Percentiles rank a stretch among this genome's conserved stretches.
phyloP scores from a whole-genome alignment of 2,329 filamentous ascomycete species.

The Leptographium lundbergii region DNA sequence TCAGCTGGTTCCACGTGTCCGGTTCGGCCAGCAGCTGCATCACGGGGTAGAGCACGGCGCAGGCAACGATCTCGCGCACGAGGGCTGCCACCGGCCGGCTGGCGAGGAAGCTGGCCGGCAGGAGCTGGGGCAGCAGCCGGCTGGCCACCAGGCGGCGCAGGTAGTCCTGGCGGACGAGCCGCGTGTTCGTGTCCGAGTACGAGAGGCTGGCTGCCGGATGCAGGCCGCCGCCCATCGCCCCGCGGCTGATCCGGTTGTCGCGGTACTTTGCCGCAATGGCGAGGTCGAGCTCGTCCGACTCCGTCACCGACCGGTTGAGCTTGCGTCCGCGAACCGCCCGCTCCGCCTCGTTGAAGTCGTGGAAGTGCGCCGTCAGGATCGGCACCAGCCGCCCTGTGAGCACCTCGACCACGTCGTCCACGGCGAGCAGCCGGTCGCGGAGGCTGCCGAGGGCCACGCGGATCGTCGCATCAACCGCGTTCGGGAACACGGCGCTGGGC shows the following conservation, averaged over 20 bases:
- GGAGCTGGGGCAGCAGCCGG: slow-evolving; percentile 58
- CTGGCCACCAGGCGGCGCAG: slow-evolving; percentile 57
- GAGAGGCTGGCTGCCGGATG: slow-evolving; percentile 76
- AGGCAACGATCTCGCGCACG: slow-evolving; percentile 81
- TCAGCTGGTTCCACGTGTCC: slow-evolving; percentile 93
- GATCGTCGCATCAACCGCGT: slow-evolving; percentile 75
- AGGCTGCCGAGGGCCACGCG: slow-evolving; percentile 60
- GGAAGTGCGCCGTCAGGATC: slow-evolving; percentile 76
- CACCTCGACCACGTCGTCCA: slow-evolving; percentile 82
- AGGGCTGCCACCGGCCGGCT: slow-evolving; percentile 72
- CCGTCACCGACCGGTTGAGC: slow-evolving; percentile 78
- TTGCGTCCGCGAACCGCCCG: slow-evolving; percentile 74
- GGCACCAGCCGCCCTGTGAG: slow-evolving; percentile 75
- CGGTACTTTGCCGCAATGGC: slow-evolving; percentile 92
- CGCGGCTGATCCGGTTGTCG: slow-evolving; percentile 27
- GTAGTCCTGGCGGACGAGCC: slow-evolving; percentile 77
- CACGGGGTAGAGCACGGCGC: slow-evolving; percentile 75
- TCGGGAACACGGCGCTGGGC: slow-evolving; percentile 60
- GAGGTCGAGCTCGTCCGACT: slow-evolving; percentile 89
- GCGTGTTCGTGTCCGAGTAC: slow-evolving; percentile 59
- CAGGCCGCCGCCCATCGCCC: slow-evolving; percentile 61
- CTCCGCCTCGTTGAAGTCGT: slow-evolving; percentile 85
- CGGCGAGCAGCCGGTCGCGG: slow-evolving; percentile 55
- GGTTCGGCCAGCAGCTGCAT: slow-evolving; percentile 75
- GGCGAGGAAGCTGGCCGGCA: slow-evolving; percentile 61